Conservation (phyloP, 345 rosid species). For the Eucalyptus albens region DNA sequence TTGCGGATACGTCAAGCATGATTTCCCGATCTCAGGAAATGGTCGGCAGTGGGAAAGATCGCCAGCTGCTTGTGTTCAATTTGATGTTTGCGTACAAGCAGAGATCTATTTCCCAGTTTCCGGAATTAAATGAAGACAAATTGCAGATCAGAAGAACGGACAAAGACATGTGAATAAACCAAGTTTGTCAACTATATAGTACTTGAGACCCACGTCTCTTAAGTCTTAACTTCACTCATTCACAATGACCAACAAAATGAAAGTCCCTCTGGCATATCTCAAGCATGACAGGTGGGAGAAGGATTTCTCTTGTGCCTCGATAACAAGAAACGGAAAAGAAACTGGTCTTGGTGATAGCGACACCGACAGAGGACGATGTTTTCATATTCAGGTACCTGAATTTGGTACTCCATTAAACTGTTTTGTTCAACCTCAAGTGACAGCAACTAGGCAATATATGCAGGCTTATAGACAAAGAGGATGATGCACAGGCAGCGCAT, state of each 20-base stretch:
- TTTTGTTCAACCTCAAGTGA: not conserved
- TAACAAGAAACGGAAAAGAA: not conserved
- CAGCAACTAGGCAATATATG: not conserved
- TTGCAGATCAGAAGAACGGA: not conserved
- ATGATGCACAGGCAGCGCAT: no score
- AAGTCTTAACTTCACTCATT: not conserved
- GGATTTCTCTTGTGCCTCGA: not conserved
- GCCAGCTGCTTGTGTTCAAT: not conserved
- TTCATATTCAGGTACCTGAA: not conserved
- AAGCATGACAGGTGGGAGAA: not conserved
- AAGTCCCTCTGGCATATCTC: not conserved
- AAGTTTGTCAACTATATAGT: not conserved
- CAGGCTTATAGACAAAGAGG: not conserved
- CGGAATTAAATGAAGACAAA: not conserved
- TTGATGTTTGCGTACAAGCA: not conserved
- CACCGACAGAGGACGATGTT: not conserved
- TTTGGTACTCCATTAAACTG: not conserved
- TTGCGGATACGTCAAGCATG: not conserved
- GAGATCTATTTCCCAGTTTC: not conserved
- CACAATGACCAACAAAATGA: not conserved
- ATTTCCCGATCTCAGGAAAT: not conserved
- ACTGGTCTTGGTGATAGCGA: not conserved
- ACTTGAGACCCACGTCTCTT: not conserved
- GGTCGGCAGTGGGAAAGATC: not conserved
- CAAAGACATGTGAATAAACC: not conserved